Conservation (phyloP, 495 filamentous ascomycete genomes). For the Oidiodendron maius region DNA sequence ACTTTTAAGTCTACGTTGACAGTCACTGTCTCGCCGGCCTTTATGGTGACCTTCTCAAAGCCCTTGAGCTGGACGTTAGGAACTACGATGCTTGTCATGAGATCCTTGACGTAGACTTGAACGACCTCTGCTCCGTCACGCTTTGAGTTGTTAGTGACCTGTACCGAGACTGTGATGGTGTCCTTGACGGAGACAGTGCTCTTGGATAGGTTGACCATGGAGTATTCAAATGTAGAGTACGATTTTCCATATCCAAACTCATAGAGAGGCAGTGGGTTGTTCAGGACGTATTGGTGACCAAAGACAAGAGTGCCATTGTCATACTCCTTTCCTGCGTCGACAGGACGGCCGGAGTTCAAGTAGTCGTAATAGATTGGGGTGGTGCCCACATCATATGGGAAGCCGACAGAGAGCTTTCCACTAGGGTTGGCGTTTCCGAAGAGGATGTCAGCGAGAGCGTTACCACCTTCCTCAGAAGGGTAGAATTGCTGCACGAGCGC, state of each 20-base stretch:
- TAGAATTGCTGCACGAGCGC: slow-evolving; percentile 65
- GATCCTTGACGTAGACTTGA: slow-evolving; percentile 59
- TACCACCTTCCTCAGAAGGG: slow-evolving; percentile 71
- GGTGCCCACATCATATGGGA: slow-evolving; percentile 55
- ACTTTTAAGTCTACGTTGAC: slow-evolving; percentile 49
- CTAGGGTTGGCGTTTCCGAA: slow-evolving; percentile 83
- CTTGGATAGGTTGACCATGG: slow-evolving; percentile 38
- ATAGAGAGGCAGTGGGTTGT: slow-evolving; percentile 50
- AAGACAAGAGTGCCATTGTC: slow-evolving; percentile 56
- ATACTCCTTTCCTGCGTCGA: slow-evolving; percentile 40
- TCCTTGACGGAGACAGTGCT: slow-evolving; percentile 36
- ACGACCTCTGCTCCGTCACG: slow-evolving; percentile 61
- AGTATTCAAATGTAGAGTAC: slow-evolving; percentile 58
- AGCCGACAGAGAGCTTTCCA: slow-evolving; percentile 57
- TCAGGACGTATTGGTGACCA: slow-evolving; percentile 60
- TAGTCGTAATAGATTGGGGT: slow-evolving; percentile 68
- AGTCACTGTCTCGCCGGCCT: slow-evolving; percentile 50
- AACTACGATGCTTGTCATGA: slow-evolving; percentile 55
- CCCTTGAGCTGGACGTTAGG: slow-evolving; percentile 63
- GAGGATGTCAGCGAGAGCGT: slow-evolving; percentile 78
- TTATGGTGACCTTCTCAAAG: slow-evolving; percentile 60
- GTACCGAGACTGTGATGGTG: slow-evolving; percentile 45
- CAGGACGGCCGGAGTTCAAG: slow-evolving; percentile 55
- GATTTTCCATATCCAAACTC: slow-evolving; percentile 65
- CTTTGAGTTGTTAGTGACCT: slow-evolving; percentile 49